Base-by-base conservation (phyloP, 306 rosid genomes). In the Parietaria judaica region DNA sequence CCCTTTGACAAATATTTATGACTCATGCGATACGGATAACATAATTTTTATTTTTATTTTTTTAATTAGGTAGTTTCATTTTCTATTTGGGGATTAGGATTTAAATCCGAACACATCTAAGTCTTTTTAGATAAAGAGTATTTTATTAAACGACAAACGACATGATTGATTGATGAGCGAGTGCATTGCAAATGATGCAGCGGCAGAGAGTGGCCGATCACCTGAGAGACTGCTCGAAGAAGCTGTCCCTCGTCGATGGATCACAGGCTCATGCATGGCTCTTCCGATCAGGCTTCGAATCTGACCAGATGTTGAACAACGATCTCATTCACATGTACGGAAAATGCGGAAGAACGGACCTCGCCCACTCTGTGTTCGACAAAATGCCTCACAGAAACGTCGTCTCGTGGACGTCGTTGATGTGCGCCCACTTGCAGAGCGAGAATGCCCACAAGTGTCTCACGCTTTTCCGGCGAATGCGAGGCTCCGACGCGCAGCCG, bases 321-420 rank as follows among this genome's bases (percentile, higher is more conserved):
- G 74, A 80, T 65, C 86, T 82, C 31, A 69, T 86, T 9, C 72
- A 71, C 65, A 67, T 80, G 89, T 82, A 80, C 14, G 61, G 89
- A 3, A 83, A 86, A 72, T 86, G 89, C 66, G 70, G 84, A 36
- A 50, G 53, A n/a, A 12, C 69, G 51, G 63, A 56, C 2, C 17
- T 64, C 4, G 86, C 89, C 34, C 51, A 56, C 60, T 11, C 3
- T 9, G 66, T 82, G 79, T 80, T 80, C 48, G 94, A 76, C 69
- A 39, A 47, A 82, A 85, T 82, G 94, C 71, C 80, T 7, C 74
- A 80, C 13, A 78, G 82, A 73, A 78, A 73, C 53, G 79, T 73
- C 15, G 82, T 78, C 31, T 78, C 76, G 9, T 73, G 78, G 82
- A 78, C 79, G 13, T 41, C 82, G 62, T 47, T 78, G 0, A 78